These are phyloP conservation scores for Eucalyptus cloeziana DNA, from an alignment of 345 rosid genomes.

Conservation along the genomic window DNA sequence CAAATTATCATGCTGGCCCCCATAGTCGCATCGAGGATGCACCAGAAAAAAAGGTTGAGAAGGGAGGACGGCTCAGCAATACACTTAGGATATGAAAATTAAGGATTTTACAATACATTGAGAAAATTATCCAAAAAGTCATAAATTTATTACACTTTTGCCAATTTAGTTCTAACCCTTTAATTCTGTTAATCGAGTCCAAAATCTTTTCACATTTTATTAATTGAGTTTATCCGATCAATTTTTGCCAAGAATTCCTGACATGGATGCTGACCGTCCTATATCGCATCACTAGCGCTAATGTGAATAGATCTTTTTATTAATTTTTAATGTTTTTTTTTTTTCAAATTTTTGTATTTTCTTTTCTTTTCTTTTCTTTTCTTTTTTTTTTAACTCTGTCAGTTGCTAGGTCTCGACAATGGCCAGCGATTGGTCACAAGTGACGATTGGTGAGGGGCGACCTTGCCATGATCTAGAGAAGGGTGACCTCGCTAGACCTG, in stretches of 20 bases:
- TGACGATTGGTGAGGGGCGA: fast-evolving
- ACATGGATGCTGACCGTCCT: fast-evolving
- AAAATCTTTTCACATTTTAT: too few relatives aligned
- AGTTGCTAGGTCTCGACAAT: fast-evolving
- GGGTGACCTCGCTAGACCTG: too few relatives aligned
- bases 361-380: too few relatives aligned
- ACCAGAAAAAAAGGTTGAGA: background rate
- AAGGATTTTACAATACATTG: fast-evolving
- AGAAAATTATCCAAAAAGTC: fast-evolving
- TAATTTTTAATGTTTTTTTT: too few relatives aligned
- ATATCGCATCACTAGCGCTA: fast-evolving
- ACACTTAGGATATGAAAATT: background rate
- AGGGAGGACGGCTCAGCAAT: background rate
- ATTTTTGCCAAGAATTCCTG: fast-evolving
- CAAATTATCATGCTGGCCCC: background rate
- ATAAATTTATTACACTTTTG: fast-evolving
- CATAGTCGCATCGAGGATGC: background rate
- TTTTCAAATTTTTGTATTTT: too few relatives aligned
- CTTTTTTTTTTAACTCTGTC: fast-evolving
- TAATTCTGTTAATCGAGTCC: too few relatives aligned
- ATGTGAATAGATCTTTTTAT: too few relatives aligned
- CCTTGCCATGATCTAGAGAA: fast-evolving
- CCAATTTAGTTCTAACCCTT: fast-evolving
- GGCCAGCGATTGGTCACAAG: fast-evolving
- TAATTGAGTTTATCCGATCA: background rate